Percentiles rank a stretch among this genome's conserved stretches.
These are phyloP conservation scores for Mycena albidolilacea DNA, from an alignment of 768 basidiomycete species.

Conservation along the genomic window DNA sequence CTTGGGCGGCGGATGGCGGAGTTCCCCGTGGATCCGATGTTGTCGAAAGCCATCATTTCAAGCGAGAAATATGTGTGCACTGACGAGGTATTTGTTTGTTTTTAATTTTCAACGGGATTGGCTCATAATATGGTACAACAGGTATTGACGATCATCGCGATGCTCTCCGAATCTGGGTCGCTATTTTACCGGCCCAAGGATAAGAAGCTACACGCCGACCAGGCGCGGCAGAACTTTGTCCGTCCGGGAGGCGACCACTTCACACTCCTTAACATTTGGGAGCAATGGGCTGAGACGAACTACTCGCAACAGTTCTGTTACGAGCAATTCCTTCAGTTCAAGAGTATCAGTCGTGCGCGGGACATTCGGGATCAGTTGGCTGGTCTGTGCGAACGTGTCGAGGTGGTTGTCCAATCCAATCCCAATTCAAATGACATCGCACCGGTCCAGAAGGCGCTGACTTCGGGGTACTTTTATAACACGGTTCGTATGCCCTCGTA, in stretches of 20 bases:
- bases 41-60: slow-evolving; percentile 96
- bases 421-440: slow-evolving; percentile 95
- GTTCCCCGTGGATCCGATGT: slow-evolving; percentile 98
- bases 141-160: slow-evolving; percentile 97
- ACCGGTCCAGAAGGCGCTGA: slow-evolving; percentile 95
- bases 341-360: slow-evolving; percentile 93
- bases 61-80: slow-evolving; percentile 96
- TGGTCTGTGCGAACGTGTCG: slow-evolving; percentile 95
- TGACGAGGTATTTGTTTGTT: slow-evolving; percentile 81
- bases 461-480: slow-evolving; percentile 96
- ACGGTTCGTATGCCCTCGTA: slow-evolving; percentile 66
- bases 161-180: slow-evolving; percentile 96
- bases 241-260: slow-evolving; percentile 98
- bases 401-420: slow-evolving; percentile 89
- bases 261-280: slow-evolving; percentile 97
- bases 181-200: slow-evolving; percentile 98
- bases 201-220: slow-evolving; percentile 97
- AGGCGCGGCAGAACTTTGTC: slow-evolving; percentile 97
- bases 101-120: neutral
- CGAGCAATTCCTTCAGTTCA: slow-evolving; percentile 95
- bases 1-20: slow-evolving; percentile 98
- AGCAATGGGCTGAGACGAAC: slow-evolving; percentile 98
- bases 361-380: slow-evolving; percentile 98
- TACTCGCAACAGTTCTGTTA: slow-evolving; percentile 98
- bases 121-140: slow-evolving; percentile 47